These are phyloP conservation scores for Colletotrichum australisinense DNA, from an alignment of 2,329 filamentous ascomycete species.

Conservation along the genomic window DNA sequence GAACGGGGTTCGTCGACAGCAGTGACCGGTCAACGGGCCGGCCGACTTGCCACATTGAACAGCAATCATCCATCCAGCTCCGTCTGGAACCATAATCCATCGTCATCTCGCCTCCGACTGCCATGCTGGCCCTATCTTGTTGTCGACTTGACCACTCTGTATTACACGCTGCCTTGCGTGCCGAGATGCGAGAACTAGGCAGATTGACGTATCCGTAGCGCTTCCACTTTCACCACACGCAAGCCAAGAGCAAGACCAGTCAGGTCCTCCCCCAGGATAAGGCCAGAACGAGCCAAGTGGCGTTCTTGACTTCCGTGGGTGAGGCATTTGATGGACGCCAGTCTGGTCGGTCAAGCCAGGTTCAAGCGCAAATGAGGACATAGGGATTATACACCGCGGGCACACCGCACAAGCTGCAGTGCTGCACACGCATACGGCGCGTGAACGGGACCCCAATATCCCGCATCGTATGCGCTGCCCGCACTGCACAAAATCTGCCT, in stretches of 20 bases:
- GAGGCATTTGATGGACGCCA: background rate
- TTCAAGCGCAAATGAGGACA: background rate
- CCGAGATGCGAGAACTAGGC: conserved; percentile 17
- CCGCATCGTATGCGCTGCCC: conserved; percentile 6
- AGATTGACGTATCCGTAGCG: background rate
- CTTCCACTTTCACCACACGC: background rate
- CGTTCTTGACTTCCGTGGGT: conserved; percentile 9
- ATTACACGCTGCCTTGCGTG: background rate
- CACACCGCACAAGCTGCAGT: background rate
- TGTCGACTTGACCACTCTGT: background rate
- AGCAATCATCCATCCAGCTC: conserved; percentile 12
- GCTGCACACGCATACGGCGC: background rate
- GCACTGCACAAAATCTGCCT: conserved; percentile 17
- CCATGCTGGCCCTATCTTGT: conserved; percentile 15
- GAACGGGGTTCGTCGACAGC: background rate
- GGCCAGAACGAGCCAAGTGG: conserved; percentile 13
- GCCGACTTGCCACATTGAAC: conserved; percentile 7
- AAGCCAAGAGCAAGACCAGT: background rate
- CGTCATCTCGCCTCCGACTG: conserved; percentile 30
- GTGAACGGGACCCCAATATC: conserved; percentile 1
- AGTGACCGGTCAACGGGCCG: conserved; percentile 4
- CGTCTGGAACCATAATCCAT: conserved; percentile 6
- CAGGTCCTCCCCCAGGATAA: background rate
- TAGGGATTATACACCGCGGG: background rate
- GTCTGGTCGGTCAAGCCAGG: background rate